These are phyloP conservation scores for Bryoglossum gracile DNA, from an alignment of 495 filamentous ascomycete species.

Conservation along the genomic window DNA sequence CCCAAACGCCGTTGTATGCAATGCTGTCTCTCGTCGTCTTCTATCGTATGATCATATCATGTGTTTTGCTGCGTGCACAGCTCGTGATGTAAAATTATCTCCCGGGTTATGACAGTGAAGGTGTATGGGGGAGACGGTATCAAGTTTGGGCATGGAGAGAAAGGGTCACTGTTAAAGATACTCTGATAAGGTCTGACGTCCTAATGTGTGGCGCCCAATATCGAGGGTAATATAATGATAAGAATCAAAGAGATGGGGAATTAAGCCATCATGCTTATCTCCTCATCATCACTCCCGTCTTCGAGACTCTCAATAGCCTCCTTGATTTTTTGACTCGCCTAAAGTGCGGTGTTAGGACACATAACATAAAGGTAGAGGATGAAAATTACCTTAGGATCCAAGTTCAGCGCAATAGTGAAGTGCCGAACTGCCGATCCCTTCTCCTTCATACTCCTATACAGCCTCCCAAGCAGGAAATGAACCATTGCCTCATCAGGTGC, in stretches of 20 bases:
- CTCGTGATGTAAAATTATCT: too few species aligned
- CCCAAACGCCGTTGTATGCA: too few species aligned
- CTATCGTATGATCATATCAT: too few species aligned
- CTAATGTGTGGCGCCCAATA: too few species aligned
- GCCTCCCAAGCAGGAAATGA: conserved; percentile 81
- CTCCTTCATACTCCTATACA: conserved; percentile 75
- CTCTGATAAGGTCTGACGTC: too few species aligned
- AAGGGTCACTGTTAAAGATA: too few species aligned
- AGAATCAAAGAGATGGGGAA: neutral
- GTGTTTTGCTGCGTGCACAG: too few species aligned
- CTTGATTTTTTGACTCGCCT: conserved; percentile 90
- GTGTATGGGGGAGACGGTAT: too few species aligned
- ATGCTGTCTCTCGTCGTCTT: too few species aligned
- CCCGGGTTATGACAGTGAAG: too few species aligned
- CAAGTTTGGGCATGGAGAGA: too few species aligned
- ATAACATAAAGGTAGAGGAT: neutral
- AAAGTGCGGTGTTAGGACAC: conserved; percentile 13
- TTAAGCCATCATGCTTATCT: conserved; percentile 31
- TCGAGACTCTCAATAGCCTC: conserved; percentile 85
- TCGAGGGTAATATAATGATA: neutral
- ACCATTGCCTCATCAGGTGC: conserved; percentile 94
- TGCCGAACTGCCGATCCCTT: conserved; percentile 79
- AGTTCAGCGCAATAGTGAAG: conserved; percentile 87
- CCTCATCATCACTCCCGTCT: conserved; percentile 74
- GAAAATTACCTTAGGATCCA: conserved; percentile 89